These are phyloP conservation scores for Capronia epimyces DNA, from an alignment of 2,329 filamentous ascomycete species.

Conservation along the genomic window DNA sequence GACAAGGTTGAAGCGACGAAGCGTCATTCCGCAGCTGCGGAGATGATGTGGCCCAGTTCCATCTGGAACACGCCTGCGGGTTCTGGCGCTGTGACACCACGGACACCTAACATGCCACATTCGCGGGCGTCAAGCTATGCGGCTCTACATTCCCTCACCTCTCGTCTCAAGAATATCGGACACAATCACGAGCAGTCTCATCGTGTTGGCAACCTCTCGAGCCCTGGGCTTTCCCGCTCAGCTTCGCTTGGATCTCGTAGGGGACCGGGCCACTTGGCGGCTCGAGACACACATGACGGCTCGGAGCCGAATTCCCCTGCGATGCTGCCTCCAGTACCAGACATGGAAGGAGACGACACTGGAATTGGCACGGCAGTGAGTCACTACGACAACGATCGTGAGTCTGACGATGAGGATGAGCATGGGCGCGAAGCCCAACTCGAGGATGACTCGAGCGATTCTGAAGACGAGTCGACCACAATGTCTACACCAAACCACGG, in stretches of 20 bases:
- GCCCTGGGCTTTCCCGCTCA: conserved; percentile 29
- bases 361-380: conserved; percentile 26
- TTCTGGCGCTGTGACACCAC: conserved; percentile 28
- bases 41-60: conserved; percentile 8
- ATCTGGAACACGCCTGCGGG: conserved; percentile 12
- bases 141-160: conserved; percentile 33
- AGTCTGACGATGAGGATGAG: conserved; percentile 15
- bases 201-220: conserved; percentile 29
- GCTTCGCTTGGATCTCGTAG: conserved; percentile 39
- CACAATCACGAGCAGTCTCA: conserved; percentile 35
- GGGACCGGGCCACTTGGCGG: conserved; percentile 36
- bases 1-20: conserved; percentile 40
- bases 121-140: conserved; percentile 33
- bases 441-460: conserved; percentile 4
- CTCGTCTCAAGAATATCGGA: conserved; percentile 37
- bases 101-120: conserved; percentile 35
- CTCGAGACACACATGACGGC: conserved; percentile 31
- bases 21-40: conserved; percentile 14
- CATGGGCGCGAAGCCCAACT: too few relatives aligned
- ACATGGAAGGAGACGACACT: conserved; percentile 32
- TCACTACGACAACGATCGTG: conserved; percentile 35
- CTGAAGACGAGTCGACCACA: conserved; percentile 17
- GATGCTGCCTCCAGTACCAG: conserved; percentile 19
- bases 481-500: conserved; percentile 14
- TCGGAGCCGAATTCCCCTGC: conserved; percentile 22